These are phyloP conservation scores for Tuber umbilicatum DNA, from an alignment of 495 filamentous ascomycete species.

Conservation along the genomic window DNA sequence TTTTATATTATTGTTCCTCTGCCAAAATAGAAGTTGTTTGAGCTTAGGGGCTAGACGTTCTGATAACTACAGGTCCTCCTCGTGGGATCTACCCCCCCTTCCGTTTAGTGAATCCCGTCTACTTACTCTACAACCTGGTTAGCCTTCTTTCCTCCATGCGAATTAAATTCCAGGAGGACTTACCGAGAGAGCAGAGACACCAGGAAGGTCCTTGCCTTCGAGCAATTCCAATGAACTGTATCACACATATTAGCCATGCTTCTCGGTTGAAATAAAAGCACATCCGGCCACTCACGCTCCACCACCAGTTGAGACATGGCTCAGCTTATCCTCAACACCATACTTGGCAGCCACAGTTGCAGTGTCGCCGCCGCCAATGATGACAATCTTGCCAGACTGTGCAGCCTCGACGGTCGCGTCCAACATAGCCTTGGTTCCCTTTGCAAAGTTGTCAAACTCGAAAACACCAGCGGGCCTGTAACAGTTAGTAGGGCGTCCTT, in stretches of 20 bases:
- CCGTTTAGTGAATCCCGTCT: constrained; percentile 14
- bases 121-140: constrained; percentile 33
- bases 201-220: constrained; percentile 94
- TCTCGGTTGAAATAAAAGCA: constrained; percentile 6
- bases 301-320: constrained; percentile 95
- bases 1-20: constrained; percentile 13
- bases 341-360: constrained; percentile 98
- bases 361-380: constrained; percentile 97
- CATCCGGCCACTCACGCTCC: constrained; percentile 53
- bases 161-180: constrained; percentile 46
- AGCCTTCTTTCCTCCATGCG: constrained; percentile 7
- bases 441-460: constrained; percentile 89
- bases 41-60: constrained; percentile 19
- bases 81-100: constrained; percentile 18
- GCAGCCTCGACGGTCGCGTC: constrained; percentile 76
- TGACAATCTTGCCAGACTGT: constrained; percentile 78
- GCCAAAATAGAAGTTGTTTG: constrained; percentile 2
- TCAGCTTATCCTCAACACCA: constrained; percentile 87
- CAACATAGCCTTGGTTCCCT: constrained; percentile 81
- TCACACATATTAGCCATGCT: constrained; percentile 12
- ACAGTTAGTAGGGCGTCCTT: constrained; percentile 18
- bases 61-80: constrained; percentile 19
- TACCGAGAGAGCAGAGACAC: constrained; percentile 89
- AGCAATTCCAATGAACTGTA: constrained; percentile 73
- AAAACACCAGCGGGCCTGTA: constrained; percentile 81